Evolutionary conservation across 441 rosid genomes (phyloP).

Genomic region (Erodium chrysanthum): DNA sequence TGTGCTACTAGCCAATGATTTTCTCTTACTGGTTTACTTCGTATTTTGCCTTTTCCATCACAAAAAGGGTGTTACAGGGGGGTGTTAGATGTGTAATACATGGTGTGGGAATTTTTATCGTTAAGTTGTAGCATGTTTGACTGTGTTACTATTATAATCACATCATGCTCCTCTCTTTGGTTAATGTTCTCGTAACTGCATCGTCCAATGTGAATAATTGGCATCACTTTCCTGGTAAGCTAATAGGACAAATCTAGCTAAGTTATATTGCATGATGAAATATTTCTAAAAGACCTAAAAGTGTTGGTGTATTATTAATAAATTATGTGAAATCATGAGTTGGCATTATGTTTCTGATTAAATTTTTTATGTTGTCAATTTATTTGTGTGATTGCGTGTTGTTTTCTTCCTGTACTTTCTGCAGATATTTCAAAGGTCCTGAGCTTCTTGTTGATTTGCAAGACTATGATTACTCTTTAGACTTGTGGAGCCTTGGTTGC

Average conservation of each 20-base stretch:
- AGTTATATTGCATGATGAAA: not conserved
- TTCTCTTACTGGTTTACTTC: not conserved
- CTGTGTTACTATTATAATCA: no score
- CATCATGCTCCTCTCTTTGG: not conserved
- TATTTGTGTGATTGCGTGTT: not conserved
- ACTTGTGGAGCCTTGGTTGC: constrained; percentile 97
- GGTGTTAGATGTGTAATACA: not conserved
- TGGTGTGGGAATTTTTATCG: not conserved
- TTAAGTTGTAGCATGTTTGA: not conserved
- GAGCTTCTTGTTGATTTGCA: constrained; percentile 93
- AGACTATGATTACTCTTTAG: constrained; percentile 94
- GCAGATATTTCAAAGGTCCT: constrained; percentile 92
- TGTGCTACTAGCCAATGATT: not conserved
- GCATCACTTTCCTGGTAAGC: not conserved
- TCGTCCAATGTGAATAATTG: not conserved
- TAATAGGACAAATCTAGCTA: not conserved
- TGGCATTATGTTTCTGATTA: not conserved
- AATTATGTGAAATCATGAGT: not conserved
- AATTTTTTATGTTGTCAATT: not conserved
- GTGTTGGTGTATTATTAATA: no score
- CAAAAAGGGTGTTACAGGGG: not conserved
- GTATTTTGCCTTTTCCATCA: not conserved
- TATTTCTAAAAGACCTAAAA: not conserved
- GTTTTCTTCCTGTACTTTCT: not conserved
- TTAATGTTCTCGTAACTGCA: not conserved